A percentile compares a stretch with the other conserved stretches of the same genome.
Evolutionary conservation across 2,329 filamentous ascomycete genomes (phyloP).

Genomic region (Colletotrichum incanum): DNA sequence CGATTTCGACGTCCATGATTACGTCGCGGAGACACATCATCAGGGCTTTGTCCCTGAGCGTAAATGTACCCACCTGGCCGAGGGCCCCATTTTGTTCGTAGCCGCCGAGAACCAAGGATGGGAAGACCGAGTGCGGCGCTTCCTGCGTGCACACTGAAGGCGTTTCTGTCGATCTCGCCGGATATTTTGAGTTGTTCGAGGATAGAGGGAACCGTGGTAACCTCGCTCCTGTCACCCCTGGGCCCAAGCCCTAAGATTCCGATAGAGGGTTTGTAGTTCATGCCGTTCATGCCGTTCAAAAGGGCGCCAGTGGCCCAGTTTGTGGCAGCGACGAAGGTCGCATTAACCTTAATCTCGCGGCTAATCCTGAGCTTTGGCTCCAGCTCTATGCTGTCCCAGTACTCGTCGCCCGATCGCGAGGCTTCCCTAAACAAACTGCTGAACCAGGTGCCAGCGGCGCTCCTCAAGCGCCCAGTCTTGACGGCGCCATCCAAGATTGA

Average conservation of each 20-base stretch:
- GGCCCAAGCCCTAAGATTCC: constrained; percentile 23
- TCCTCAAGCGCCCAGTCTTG: neutral
- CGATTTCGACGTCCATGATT: constrained; percentile 46
- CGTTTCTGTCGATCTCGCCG: constrained; percentile 46
- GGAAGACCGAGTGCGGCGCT: constrained; percentile 48
- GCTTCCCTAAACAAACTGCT: neutral
- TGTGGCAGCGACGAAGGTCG: constrained; percentile 16
- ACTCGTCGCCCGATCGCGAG: neutral
- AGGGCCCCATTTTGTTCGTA: constrained; percentile 53
- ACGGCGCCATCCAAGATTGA: neutral
- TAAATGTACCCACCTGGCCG: constrained; percentile 47
- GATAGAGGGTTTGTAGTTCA: neutral
- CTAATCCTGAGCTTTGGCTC: neutral
- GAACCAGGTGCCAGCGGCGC: constrained; percentile 4
- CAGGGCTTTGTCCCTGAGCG: constrained; percentile 36
- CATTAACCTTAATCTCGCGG: neutral
- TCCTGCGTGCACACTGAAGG: constrained; percentile 53
- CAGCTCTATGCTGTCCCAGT: constrained; percentile 11
- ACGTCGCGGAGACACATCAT: constrained; percentile 44
- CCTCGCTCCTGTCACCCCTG: neutral
- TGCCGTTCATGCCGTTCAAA: neutral
- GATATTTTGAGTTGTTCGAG: constrained; percentile 43
- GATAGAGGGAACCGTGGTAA: neutral
- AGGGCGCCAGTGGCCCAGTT: neutral
- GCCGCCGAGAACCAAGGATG: constrained; percentile 52